Base-by-base conservation (phyloP, 495 filamentous ascomycete genomes). In the Cercophora newfieldiana region DNA sequence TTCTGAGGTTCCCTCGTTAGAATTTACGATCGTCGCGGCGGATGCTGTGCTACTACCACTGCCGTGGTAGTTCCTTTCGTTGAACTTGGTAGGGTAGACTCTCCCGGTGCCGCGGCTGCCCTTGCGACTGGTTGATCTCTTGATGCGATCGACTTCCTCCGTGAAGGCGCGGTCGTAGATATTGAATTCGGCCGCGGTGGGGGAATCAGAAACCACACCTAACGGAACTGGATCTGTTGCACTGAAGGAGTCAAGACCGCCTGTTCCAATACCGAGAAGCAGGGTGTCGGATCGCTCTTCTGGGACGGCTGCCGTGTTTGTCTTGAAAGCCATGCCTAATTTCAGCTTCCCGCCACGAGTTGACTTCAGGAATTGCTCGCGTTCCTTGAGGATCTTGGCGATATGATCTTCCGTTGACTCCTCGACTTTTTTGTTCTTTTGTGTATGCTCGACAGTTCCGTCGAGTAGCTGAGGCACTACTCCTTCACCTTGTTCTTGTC, bases 101-200 rank as follows among this genome's bases (percentile, higher is more conserved):
- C 26, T 44, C 33, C 61, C 53, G 10, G 14, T 5, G 22, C 30
- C 26, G 2, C 63, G 31, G 3, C 60, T 29, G 7, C 59, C 48
- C 31, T 63, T 67, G 1, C 68, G 48, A 19, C 74, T 77, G 14
- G 49, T 61, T 12, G 68, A 65, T 51, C 70, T 22, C 70, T 70
- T 72, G 71, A 97, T 96, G 10, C 90, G 86, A 61, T 90, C 85
- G 12, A 96, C 84, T 80, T 97, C 92, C 56, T 87, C 80, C 48
- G 90, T 85, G 70, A 96, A 98, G 3, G 94, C 94, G 0, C 83
- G 87, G 68, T 96, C 92, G 72, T 96, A 97, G 51, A 97, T 88
- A 68, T 94, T 87, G 67, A 91, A 90, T 51, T 94, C 91, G 5
- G 89, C 89, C 7, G 87, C 89, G 1, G 87, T 86, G 8, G 93